These are phyloP conservation scores for Andrographis paniculata DNA, from an alignment of 305 asterid species.

Conservation along the genomic window DNA sequence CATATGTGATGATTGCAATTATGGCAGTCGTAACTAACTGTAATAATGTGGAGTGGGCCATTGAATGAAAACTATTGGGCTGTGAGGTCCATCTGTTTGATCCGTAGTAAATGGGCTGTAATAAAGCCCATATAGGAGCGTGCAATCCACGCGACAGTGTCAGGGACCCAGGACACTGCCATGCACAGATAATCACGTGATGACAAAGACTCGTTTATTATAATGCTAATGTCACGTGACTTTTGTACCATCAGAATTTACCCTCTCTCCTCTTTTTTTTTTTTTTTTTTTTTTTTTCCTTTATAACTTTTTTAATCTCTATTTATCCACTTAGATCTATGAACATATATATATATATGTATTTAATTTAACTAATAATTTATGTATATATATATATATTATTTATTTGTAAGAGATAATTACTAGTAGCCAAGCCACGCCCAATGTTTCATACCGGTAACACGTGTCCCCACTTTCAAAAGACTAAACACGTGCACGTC, in stretches of 20 bases:
- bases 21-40: no score
- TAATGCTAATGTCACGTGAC: no score
- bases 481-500: conserved; percentile 50
- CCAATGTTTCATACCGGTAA: not conserved
- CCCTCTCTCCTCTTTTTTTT: no score
- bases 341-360: not conserved
- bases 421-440: not conserved
- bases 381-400: no score
- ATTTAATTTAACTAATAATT: not conserved
- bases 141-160: not conserved
- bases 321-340: not conserved
- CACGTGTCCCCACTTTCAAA: conserved; percentile 24
- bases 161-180: not conserved
- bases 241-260: no score
- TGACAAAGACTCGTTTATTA: not conserved
- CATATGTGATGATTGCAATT: no score
- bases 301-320: no score
- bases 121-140: not conserved
- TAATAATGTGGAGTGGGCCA: no score
- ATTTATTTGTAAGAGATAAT: no score
- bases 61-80: no score
- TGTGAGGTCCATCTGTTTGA: not conserved
- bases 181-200: not conserved
- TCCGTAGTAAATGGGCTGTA: not conserved
- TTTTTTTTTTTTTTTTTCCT: no score